A percentile compares a stretch with the other conserved stretches of the same genome.
These are phyloP conservation scores for Cornus controversa DNA, from an alignment of 148 eudicot species.

Conservation along the genomic window DNA sequence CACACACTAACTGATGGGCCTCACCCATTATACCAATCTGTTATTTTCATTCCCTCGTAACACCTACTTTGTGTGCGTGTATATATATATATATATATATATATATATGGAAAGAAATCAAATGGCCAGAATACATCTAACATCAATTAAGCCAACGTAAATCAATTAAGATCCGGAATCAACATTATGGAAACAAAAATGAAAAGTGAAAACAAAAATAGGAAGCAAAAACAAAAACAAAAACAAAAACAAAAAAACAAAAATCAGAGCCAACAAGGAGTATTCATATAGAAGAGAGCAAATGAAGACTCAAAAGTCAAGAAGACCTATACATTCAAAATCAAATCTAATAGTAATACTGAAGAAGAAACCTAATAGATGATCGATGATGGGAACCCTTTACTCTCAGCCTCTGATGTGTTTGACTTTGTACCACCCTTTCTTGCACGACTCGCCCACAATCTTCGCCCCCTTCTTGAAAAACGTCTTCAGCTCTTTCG, in stretches of 20 bases:
- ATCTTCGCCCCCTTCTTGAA: constrained; percentile 53
- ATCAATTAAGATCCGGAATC: not conserved
- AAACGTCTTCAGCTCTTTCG: constrained; percentile 40
- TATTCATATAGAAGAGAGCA: not conserved
- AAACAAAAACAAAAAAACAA: too few species aligned
- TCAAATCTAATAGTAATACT: not conserved
- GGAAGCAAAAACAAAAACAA: too few species aligned
- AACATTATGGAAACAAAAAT: not conserved
- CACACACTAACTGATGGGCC: too few species aligned
- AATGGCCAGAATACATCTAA: not conserved
- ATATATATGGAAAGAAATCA: not conserved
- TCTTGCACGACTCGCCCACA: constrained; percentile 55
- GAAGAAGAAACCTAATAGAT: too few species aligned
- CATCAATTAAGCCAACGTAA: not conserved
- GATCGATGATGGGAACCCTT: too few species aligned
- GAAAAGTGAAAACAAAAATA: too few species aligned
- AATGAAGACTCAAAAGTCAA: too few species aligned
- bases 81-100: too few species aligned
- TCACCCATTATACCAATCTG: too few species aligned
- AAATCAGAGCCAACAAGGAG: not conserved
- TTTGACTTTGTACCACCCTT: constrained; percentile 73
- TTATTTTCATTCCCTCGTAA: too few species aligned
- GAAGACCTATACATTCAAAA: not conserved
- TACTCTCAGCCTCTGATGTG: constrained; percentile 17
- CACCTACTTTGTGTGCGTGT: too few species aligned